These are phyloP conservation scores for Fraxinus paxiana DNA, from an alignment of 305 asterid species.

Conservation along the genomic window DNA sequence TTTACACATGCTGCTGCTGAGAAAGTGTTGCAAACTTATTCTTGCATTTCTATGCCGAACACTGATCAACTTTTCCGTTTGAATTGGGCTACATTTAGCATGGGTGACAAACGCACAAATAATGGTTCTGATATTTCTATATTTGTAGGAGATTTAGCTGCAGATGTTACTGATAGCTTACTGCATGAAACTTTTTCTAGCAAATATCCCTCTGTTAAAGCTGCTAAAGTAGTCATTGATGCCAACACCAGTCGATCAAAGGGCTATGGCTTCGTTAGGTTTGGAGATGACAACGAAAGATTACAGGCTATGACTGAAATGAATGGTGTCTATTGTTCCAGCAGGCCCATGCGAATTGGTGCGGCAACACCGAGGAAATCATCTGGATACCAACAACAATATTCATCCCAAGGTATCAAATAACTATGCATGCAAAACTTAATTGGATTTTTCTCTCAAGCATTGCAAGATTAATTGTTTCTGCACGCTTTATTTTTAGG, in stretches of 20 bases:
- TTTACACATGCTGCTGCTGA: slow-evolving; percentile 73
- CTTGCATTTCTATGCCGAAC: slow-evolving; percentile 67
- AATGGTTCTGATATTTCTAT: slow-evolving; percentile 84
- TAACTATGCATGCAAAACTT: neutral
- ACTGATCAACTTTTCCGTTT: slow-evolving; percentile 59
- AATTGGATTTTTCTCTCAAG: neutral
- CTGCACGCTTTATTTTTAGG: neutral
- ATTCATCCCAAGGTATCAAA: slow-evolving; percentile 58
- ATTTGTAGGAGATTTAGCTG: slow-evolving; percentile 93
- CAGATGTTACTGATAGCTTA: slow-evolving; percentile 83
- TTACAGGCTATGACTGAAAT: slow-evolving; percentile 81
- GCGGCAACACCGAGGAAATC: slow-evolving; percentile 93
- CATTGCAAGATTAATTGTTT: neutral
- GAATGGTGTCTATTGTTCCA: slow-evolving; percentile 84
- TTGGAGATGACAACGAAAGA: slow-evolving; percentile 87
- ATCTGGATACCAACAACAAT: slow-evolving; percentile 72
- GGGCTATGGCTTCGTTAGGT: slow-evolving; percentile 93
- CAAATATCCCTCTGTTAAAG: slow-evolving; percentile 83
- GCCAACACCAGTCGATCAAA: slow-evolving; percentile 86
- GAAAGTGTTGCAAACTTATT: slow-evolving; percentile 62
- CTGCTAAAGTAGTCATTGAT: slow-evolving; percentile 90
- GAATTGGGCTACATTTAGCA: slow-evolving; percentile 97
- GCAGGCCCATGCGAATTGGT: slow-evolving; percentile 94
- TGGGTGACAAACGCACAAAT: slow-evolving; percentile 77
- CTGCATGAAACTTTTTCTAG: slow-evolving; percentile 69